A percentile compares a stretch with the other conserved stretches of the same genome.
Evolutionary conservation across 257 asterid species (phyloP).

Genomic region (Eucommia ulmoides): DNA sequence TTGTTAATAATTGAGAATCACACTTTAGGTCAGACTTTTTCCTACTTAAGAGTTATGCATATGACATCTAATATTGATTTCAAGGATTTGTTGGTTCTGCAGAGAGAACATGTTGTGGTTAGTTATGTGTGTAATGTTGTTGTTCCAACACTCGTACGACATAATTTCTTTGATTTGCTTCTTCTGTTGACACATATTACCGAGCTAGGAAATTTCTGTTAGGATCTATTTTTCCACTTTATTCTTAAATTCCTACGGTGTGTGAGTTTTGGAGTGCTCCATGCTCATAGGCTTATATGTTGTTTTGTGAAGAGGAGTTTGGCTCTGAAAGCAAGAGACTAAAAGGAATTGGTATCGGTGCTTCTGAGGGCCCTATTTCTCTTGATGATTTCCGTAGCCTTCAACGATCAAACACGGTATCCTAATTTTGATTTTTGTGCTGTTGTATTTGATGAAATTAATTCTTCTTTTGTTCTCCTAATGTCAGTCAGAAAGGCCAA

Average conservation of each 20-base stretch:
- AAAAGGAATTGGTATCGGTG: slow-evolving; percentile 93
- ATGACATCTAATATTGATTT: neutral
- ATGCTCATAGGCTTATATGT: slow-evolving; percentile 7
- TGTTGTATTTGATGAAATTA: neutral
- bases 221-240: neutral
- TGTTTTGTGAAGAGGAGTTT: slow-evolving; percentile 44
- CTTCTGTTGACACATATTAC: neutral
- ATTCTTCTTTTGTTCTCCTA: slow-evolving; percentile 1
- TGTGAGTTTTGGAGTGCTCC: slow-evolving; percentile 2
- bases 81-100: neutral
- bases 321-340: slow-evolving; percentile 63
- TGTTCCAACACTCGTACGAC: neutral
- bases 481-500: slow-evolving; percentile 4
- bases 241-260: neutral
- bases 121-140: neutral
- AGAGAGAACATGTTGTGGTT: neutral
- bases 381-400: slow-evolving; percentile 94
- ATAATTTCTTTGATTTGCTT: neutral
- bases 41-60: too few relatives aligned
- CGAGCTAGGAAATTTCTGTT: too few relatives aligned
- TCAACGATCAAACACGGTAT: slow-evolving; percentile 85
- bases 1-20: too few relatives aligned
- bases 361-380: slow-evolving; percentile 85
- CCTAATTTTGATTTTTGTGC: slow-evolving; percentile 4
- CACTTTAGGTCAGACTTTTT: too few relatives aligned